Evolutionary conservation across 1,139 yeast genomes (phyloP), one percentile per base, ranked within the genome.

Genomic region (Blastobotrys ciferrii): DNA sequence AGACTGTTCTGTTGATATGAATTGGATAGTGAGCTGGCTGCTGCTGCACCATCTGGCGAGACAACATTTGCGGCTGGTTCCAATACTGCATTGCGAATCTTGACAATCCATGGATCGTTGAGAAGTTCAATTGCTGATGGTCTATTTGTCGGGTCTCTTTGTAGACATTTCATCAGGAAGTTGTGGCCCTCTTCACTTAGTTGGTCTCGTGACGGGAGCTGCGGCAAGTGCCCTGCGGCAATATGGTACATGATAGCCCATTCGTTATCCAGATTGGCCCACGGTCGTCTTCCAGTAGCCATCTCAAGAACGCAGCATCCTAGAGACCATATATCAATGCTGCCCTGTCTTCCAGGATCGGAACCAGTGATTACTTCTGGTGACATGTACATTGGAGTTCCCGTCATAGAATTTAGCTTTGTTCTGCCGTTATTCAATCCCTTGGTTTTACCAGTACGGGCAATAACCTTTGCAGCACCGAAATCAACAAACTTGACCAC

Each of bases 331-430:
- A 76, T 66, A 56, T 72, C 76, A 36, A 83, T 82, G 6, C 84
- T 82, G 1, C 95, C 95, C 59, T 77, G 82, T 50, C 79, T 76
- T 36, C 83, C 86, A 2, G 78, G 69, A 2, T 77, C 71, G 2
- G 82, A 73, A 1, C 97, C 97, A 1, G 95, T 87, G 50, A 92
- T 89, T 0, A 88, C 89, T 64, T 92, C 98, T 0, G 98, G 98
- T 0, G 98, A 87, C 98, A 92, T 92, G 67, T 92, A 92, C 98
- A 92, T 92, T 14, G 98, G 98, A 0, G 98, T 92, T 45, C 98
- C 98, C 0, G 95, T 87, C 82, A 91, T 81, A 37, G 72, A 69
- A 53, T 73, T 68, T 46, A 73, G 61, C 53, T 72, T 59, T 50
- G 76, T 60, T 53, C 68, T 60, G 43, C 62, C 55, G 48, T 64